Evolutionary conservation across 805 yeast genomes (phyloP).

Genomic region (Candida boleticola): DNA sequence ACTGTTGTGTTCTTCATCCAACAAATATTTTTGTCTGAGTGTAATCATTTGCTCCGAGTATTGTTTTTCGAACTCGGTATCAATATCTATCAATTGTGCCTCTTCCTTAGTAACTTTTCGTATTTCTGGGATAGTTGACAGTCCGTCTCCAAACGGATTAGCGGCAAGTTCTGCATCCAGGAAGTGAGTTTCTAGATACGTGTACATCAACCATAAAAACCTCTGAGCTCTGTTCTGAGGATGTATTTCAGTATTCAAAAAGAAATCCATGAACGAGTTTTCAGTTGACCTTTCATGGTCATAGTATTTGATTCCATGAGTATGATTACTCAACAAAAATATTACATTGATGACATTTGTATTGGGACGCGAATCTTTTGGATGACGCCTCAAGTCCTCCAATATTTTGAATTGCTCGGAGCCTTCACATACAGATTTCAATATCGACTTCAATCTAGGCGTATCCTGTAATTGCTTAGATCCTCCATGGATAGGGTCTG

Average conservation of each 20-base stretch:
- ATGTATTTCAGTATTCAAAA: constrained; percentile 58
- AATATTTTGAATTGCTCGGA: constrained; percentile 47
- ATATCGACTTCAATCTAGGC: constrained; percentile 84
- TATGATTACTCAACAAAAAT: constrained; percentile 68
- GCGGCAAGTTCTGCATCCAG: constrained; percentile 44
- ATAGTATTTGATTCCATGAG: constrained; percentile 47
- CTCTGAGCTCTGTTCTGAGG: constrained; percentile 68
- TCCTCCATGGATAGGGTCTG: constrained; percentile 49
- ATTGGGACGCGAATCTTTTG: constrained; percentile 42
- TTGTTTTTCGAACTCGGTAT: constrained; percentile 46
- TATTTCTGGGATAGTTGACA: constrained; percentile 36
- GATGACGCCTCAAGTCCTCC: constrained; percentile 37
- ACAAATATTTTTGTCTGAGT: constrained; percentile 38
- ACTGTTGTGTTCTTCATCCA: constrained; percentile 36
- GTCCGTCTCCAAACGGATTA: constrained; percentile 59
- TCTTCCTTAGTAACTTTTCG: constrained; percentile 28
- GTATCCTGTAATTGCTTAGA: constrained; percentile 87
- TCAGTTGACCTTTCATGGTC: constrained; percentile 16
- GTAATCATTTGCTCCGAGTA: constrained; percentile 49
- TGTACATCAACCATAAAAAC: constrained; percentile 80
- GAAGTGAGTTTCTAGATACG: constrained; percentile 73
- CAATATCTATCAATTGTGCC: constrained; percentile 37
- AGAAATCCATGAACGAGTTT: constrained; percentile 66
- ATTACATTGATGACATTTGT: constrained; percentile 66
- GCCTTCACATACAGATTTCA: constrained; percentile 83